A percentile compares a stretch with the other conserved stretches of the same genome.
These are phyloP conservation scores for Ceratocystis lukuohia DNA, from an alignment of 2,329 filamentous ascomycete genomes.

Conservation along the genomic window DNA sequence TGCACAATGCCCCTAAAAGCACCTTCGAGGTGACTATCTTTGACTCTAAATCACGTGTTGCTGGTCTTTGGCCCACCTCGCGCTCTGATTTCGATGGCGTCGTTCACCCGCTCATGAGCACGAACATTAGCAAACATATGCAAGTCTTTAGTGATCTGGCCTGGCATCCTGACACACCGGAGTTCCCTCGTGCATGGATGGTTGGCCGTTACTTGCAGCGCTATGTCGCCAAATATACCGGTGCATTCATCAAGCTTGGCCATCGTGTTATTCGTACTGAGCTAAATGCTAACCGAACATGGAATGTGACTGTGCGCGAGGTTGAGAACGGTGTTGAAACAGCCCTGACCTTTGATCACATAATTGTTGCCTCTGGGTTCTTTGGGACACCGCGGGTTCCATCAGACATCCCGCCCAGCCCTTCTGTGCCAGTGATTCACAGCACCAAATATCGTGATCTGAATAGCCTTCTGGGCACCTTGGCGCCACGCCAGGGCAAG, in stretches of 20 bases:
- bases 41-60: conserved; percentile 51
- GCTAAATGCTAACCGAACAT: conserved; percentile 28
- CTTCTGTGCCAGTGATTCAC: conserved; percentile 44
- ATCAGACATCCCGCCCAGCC: conserved; percentile 26
- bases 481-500: conserved; percentile 36
- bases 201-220: conserved; percentile 57
- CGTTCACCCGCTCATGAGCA: conserved; percentile 53
- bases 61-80: conserved; percentile 61
- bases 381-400: conserved; percentile 51
- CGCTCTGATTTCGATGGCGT: conserved; percentile 37
- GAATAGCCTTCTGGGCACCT: conserved; percentile 32
- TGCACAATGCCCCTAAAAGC: conserved; percentile 41
- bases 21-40: conserved; percentile 57
- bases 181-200: conserved; percentile 65
- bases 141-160: conserved; percentile 59
- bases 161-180: conserved; percentile 48
- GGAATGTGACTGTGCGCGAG: conserved; percentile 30
- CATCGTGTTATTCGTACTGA: conserved; percentile 33
- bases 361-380: conserved; percentile 63
- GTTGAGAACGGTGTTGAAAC: conserved; percentile 26
- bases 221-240: conserved; percentile 48
- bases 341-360: conserved; percentile 50
- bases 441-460: conserved; percentile 53
- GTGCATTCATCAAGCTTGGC: conserved; percentile 32
- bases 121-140: conserved; percentile 66